Base-by-base conservation (phyloP, 2,329 filamentous ascomycete species). In the Coniochaeta sp. region DNA sequence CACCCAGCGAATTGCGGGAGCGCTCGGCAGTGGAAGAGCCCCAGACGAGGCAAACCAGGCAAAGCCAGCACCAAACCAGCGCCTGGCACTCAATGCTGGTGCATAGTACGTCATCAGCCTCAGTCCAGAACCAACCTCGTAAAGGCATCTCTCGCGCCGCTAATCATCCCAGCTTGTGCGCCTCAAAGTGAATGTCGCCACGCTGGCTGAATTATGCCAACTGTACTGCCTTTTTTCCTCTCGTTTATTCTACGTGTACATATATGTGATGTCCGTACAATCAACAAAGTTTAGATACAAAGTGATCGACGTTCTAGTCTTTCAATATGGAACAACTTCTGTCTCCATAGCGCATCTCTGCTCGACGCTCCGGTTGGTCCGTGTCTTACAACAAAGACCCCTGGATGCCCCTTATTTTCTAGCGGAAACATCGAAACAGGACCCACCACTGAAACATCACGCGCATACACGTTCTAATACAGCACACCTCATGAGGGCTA, bases 71-170 rank as follows among this genome's bases (percentile, higher is more conserved):
- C n/a, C n/a, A 47, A 47, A 47, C 22, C 19, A 47, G 43, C 43
- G 22, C 43, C 9, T 22, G n/a, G n/a, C 43, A 24, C 47, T n/a
- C n/a, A n/a, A n/a, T n/a, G n/a, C n/a, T n/a, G n/a, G n/a, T n/a
- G n/a, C n/a, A n/a, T n/a, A 17, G n/a, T 52, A 52, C 47, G 47
- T 52, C 47, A 52, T 52, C 47, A 52, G 47, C 47, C 47, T 52
- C 47, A 31, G 6, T 17, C 11, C 47, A n/a, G 7, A 5, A 31
- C 47, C 47, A 52, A 52, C 47, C 47, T 52, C 47, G 47, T 52
- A 28, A 8, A n/a, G 47, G 26, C 19, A 52, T 28, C 31, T n/a
- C 24, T 52, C 22, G 47, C 47, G 47, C 47, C 24, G 47, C 47
- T 26, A 52, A 52, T 24, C 24, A 6, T 28, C 31, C 24, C 24